Conservation (phyloP, 345 rosid genomes). For the Barbarea vulgaris region DNA sequence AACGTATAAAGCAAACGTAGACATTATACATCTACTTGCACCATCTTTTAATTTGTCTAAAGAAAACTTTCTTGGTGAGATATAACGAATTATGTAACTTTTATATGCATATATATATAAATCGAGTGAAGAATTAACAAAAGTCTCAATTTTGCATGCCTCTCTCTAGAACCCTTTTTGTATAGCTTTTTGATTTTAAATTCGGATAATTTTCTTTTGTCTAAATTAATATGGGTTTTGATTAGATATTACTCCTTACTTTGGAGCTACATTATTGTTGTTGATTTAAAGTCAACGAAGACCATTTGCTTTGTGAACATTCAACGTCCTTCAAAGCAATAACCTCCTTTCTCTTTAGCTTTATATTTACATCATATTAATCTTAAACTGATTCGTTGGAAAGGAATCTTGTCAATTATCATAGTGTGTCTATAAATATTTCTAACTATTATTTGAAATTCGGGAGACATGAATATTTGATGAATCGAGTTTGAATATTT, state of each 20-base stretch:
- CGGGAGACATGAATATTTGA: background rate
- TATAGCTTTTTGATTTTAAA: background rate
- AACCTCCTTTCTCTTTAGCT: background rate
- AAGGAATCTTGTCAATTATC: background rate
- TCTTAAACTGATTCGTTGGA: background rate
- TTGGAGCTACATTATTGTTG: slow-evolving; percentile 37
- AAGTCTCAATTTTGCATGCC: background rate
- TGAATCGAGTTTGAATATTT: background rate
- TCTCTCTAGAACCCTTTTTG: slow-evolving; percentile 6
- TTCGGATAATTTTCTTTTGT: background rate
- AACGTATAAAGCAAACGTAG: slow-evolving; percentile 32
- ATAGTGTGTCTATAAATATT: no score
- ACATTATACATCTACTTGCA: slow-evolving; percentile 27
- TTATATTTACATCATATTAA: background rate
- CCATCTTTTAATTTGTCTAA: slow-evolving; percentile 32
- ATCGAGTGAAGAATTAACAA: background rate
- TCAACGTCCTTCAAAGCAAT: slow-evolving; percentile 19
- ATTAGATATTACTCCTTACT: background rate
- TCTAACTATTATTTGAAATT: background rate
- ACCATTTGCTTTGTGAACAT: slow-evolving; percentile 26
- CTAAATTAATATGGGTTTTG: slow-evolving; percentile 3
- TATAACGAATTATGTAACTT: slow-evolving; percentile 10
- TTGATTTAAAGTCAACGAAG: slow-evolving; percentile 33
- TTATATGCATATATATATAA: background rate
- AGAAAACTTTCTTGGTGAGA: slow-evolving; percentile 6